A percentile compares a stretch with the other conserved stretches of the same genome.
Conservation (phyloP, 495 filamentous ascomycete species). For the Rhypophila decipiens region DNA sequence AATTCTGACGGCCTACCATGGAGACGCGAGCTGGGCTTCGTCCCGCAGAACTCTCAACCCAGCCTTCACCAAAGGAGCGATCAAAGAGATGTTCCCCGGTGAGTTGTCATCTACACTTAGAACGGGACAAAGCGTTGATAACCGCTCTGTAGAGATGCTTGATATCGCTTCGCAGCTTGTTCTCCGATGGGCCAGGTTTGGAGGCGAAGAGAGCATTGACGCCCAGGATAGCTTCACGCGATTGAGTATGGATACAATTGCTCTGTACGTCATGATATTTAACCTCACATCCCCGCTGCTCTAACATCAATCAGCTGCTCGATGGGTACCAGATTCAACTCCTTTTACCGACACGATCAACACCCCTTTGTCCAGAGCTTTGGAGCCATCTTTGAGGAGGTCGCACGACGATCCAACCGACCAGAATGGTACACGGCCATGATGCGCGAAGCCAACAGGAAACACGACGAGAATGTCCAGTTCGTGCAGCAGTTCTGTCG, state of each 20-base stretch:
- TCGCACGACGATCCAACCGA: slow-evolving; percentile 38
- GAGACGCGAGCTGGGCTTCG: slow-evolving; percentile 52
- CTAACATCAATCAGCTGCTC: slow-evolving; percentile 33
- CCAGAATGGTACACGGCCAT: slow-evolving; percentile 43
- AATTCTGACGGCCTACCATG: slow-evolving; percentile 47
- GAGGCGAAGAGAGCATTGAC: slow-evolving; percentile 42
- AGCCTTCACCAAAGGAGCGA: slow-evolving; percentile 57
- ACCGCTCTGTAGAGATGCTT: slow-evolving; percentile 47
- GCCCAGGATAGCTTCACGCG: slow-evolving; percentile 60
- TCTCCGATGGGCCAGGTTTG: slow-evolving; percentile 60
- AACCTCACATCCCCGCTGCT: background rate
- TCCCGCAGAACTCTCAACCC: slow-evolving; percentile 56
- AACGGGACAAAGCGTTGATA: slow-evolving; percentile 23
- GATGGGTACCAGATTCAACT: slow-evolving; percentile 65
- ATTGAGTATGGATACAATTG: slow-evolving; percentile 60
- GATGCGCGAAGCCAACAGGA: slow-evolving; percentile 37
- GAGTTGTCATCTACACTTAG: slow-evolving; percentile 51
- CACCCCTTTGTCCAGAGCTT: slow-evolving; percentile 57
- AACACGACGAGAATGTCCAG: slow-evolving; percentile 46
- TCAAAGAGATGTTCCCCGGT: slow-evolving; percentile 53
- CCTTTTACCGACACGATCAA: slow-evolving; percentile 53
- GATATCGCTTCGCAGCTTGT: slow-evolving; percentile 59
- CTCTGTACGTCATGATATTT: slow-evolving; percentile 31
- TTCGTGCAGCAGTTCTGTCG: slow-evolving; percentile 43
- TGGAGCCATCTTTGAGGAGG: slow-evolving; percentile 44